Evolutionary conservation across 2,329 filamentous ascomycete species (phyloP), one percentile per base, ranked within the genome.

Genomic region (Emmonsiellopsis sp.): DNA sequence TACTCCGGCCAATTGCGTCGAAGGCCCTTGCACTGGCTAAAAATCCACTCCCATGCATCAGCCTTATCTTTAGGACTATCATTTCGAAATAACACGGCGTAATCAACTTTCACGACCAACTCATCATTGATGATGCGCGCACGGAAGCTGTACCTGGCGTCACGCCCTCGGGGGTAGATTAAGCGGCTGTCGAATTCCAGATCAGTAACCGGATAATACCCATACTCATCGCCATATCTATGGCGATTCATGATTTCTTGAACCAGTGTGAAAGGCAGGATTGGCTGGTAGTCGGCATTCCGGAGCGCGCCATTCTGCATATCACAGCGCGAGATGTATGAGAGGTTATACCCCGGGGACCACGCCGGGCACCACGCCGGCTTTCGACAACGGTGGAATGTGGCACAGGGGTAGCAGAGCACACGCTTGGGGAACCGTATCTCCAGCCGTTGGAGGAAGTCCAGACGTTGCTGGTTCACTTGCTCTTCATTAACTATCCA

Each of bases 161-260:
- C 17, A 27, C 17, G 39, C 5, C 34, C 27, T 8, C 14, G 2
- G 27, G 6, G 42, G 9, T 21, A 31, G 17, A 11, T 3, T 2
- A 21, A 27, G 31, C 42, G n/a, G 31, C 2, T 3, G 31, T 49
- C 34, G 32, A 13, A 49, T 31, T 49, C 46, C 11, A 49, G 46
- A 13, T 40, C 32, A 3, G 14, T 31, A 14, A 31, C 5, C 2
- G 6, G 17, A 5, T 3, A 31, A 34, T 10, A 5, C 8, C 46
- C 46, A 34, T 49, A 49, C 5, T 49, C 32, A n/a, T 49, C 46
- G 8, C 49, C 49, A 32, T 52, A 52, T 45, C 40, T 42, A 52
- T 52, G 42, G 49, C 32, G 42, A 21, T 52, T 52, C 49, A 45
- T 45, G 27, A 45, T 45, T 36, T 13, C 39, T 21, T 45, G 49